Percentiles rank a stretch among this genome's conserved stretches.
Conservation (phyloP, 2,329 filamentous ascomycete genomes). For the Ceratocystis huliohia region DNA sequence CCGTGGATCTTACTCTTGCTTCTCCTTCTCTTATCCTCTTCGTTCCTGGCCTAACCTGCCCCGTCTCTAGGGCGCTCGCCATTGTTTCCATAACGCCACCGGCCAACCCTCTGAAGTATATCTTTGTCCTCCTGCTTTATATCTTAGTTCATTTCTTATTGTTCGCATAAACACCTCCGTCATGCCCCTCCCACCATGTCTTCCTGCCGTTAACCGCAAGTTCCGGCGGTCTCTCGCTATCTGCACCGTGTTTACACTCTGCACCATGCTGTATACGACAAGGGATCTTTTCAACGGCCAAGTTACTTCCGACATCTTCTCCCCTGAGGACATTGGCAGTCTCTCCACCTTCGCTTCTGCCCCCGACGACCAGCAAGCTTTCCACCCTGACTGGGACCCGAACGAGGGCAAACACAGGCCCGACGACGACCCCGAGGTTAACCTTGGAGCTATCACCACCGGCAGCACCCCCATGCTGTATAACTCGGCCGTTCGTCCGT, state of each 20-base stretch:
- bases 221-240: slow-evolving; percentile 17
- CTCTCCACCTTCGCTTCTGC: not conserved
- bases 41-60: not conserved
- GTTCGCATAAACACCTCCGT: not conserved
- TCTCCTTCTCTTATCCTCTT: slow-evolving; percentile 2
- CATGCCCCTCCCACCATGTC: slow-evolving; percentile 15
- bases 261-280: slow-evolving; percentile 20
- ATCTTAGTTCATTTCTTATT: not conserved
- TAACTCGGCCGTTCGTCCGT: slow-evolving; percentile 31
- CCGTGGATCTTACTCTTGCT: not conserved
- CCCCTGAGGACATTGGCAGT: not conserved
- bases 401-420: slow-evolving; percentile 11
- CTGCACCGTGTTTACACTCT: slow-evolving; percentile 14
- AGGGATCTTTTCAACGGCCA: slow-evolving; percentile 18
- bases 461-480: slow-evolving; percentile 30
- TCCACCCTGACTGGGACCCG: not conserved
- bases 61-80: not conserved
- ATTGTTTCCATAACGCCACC: not conserved
- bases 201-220: slow-evolving; percentile 16
- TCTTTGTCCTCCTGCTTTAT: not conserved
- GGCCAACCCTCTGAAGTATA: not conserved
- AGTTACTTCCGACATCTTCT: slow-evolving; percentile 14
- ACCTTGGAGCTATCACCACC: slow-evolving; percentile 4
- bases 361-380: not conserved
- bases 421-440: slow-evolving; percentile 15